Evolutionary conservation across 2,329 filamentous ascomycete species (phyloP), one percentile per base, ranked within the genome.

Genomic region (Arachnomyces sp.): DNA sequence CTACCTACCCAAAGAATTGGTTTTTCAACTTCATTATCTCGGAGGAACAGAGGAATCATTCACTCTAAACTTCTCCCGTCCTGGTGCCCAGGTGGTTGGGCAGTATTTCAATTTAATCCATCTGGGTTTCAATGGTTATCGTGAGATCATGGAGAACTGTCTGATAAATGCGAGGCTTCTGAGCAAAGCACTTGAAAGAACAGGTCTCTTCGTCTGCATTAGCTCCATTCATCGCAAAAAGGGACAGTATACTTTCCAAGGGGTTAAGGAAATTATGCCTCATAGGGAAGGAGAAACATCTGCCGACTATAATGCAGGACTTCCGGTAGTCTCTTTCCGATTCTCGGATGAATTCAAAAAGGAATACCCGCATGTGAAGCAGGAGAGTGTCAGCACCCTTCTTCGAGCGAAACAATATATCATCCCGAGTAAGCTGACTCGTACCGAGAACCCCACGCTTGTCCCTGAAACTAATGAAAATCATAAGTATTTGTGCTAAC

Each of bases 31-130:
- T 13, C 77, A 78, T 56, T 86, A 86, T 52, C 72, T 86, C 0
- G 82, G 82, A 29, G 79, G 80, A n/a, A 82, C 78, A 0, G 80
- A 85, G 51, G 73, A 82, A 53, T 79, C 76, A 2, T 86, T 78
- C 60, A 84, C 80, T 0, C 69, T 86, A 14, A 86, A 85, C 62
- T 86, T 86, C 64, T 84, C 79, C 1, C 74, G 82, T 1, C 80
- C 81, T 0, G 82, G 80, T 3, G 76, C 78, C 0, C 82, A 85
- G 45, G 69, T 86, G 42, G 78, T 85, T 44, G 80, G 73, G 0
- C 82, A 86, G 54, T 86, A 86, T 60, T 86, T 78, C 62, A 84
- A 86, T 50, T 66, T 86, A 9, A 78, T 86, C 44, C 80, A 84
- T 47, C 71, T 86, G 0, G 82, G 82, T 2, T 80, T 78, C 57